These are phyloP conservation scores for Ostreobium quekettii DNA, from an alignment of 139 green algal genomes.

Conservation along the genomic window DNA sequence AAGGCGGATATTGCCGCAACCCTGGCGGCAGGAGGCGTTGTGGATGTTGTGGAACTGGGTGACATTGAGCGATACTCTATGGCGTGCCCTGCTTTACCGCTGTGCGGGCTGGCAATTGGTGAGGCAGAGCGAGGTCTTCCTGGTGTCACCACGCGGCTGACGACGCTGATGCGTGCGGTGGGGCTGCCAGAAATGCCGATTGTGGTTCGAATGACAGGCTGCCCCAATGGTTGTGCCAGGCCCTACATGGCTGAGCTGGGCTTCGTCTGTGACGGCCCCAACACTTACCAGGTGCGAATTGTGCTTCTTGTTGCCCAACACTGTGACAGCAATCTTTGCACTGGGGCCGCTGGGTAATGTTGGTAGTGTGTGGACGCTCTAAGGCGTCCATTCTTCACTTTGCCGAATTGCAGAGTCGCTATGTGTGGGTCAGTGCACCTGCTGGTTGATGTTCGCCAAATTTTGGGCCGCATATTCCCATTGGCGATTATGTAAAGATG, in stretches of 20 bases:
- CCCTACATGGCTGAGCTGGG: slow-evolving; percentile 99
- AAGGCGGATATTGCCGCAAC: slow-evolving; percentile 71
- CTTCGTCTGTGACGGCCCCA: slow-evolving; percentile 95
- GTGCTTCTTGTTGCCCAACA: too few species aligned
- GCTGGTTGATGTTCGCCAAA: too few species aligned
- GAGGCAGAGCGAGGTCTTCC: slow-evolving; percentile 95
- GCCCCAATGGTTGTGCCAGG: slow-evolving; percentile 95
- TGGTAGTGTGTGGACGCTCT: too few species aligned
- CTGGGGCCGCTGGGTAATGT: too few species aligned
- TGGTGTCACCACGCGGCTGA: slow-evolving; percentile 69
- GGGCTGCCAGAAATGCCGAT: slow-evolving; percentile 61
- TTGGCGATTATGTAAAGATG: too few species aligned
- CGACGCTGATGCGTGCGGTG: slow-evolving; percentile 56
- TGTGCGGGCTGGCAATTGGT: slow-evolving; percentile 95
- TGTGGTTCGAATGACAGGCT: slow-evolving; percentile 95
- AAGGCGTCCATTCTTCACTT: too few species aligned
- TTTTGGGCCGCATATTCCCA: too few species aligned
- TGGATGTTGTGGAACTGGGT: slow-evolving; percentile 62
- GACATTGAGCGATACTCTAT: slow-evolving; percentile 74
- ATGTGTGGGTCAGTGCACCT: too few species aligned
- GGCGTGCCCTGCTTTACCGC: slow-evolving; percentile 94
- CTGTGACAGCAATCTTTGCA: too few species aligned
- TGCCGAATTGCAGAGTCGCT: too few species aligned
- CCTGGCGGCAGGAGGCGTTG: slow-evolving; percentile 37
- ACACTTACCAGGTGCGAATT: slow-evolving; percentile 88